phyloP scores from a whole-genome alignment of 192 early-diverging fungal species.

The Glomus cerebriforme region DNA sequence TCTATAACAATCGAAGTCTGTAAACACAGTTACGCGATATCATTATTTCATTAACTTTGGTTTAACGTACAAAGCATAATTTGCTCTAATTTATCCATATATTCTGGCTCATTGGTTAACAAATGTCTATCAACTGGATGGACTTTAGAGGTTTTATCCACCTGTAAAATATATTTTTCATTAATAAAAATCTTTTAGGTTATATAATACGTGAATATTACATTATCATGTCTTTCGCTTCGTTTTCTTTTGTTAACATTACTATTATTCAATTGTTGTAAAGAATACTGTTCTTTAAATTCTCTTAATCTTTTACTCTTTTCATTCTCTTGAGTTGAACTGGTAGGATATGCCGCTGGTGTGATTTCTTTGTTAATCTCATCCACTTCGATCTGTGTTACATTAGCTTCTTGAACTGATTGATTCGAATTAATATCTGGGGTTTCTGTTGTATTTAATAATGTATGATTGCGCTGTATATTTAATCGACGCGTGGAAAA shows the following conservation, averaged over 20 bases:
- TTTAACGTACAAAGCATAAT: constrained; percentile 5
- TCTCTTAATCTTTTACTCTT: neutral
- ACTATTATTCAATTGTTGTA: neutral
- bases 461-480: neutral
- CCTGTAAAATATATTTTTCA: neutral
- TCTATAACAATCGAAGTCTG: neutral
- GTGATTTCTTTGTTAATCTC: neutral
- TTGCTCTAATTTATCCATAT: neutral
- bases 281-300: neutral
- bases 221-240: neutral
- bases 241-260: neutral
- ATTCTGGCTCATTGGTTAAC: neutral
- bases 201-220: neutral
- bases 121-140: neutral
- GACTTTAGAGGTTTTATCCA: neutral
- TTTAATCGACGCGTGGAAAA: neutral
- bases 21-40: too few species aligned
- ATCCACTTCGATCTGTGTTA: neutral
- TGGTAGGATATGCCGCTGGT: neutral
- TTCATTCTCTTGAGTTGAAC: neutral
- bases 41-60: neutral
- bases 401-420: neutral
- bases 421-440: neutral
- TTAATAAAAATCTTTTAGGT: neutral
- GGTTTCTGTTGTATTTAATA: neutral